Percentiles rank a stretch among this genome's conserved stretches.
Evolutionary conservation across 2,329 filamentous ascomycete genomes (phyloP).

Genomic region (Endoconidiophora polonica): DNA sequence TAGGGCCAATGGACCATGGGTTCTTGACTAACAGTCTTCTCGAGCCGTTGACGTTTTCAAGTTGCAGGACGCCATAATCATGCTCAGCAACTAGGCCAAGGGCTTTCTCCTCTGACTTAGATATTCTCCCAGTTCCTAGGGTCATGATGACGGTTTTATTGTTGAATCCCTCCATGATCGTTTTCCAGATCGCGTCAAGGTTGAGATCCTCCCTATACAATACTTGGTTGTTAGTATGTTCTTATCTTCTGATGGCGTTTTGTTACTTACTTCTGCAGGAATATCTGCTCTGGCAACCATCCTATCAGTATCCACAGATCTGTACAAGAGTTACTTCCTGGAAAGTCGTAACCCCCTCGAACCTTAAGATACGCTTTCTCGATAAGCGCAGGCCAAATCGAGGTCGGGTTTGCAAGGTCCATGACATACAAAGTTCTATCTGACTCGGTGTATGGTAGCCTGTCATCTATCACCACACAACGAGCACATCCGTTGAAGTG

Average conservation of each 20-base stretch:
- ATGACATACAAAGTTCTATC: constrained; percentile 69
- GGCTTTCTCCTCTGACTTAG: constrained; percentile 56
- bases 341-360: constrained; percentile 90
- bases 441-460: constrained; percentile 61
- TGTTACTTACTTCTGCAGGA: constrained; percentile 50
- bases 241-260: neutral
- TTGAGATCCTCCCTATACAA: constrained; percentile 54
- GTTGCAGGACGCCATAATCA: constrained; percentile 78
- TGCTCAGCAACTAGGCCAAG: constrained; percentile 78
- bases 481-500: constrained; percentile 92
- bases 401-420: constrained; percentile 62
- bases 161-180: constrained; percentile 57
- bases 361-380: constrained; percentile 97
- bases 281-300: constrained; percentile 94
- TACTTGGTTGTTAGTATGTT: neutral
- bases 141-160: constrained; percentile 74
- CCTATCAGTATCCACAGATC: constrained; percentile 85
- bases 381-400: constrained; percentile 80
- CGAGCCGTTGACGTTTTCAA: constrained; percentile 45
- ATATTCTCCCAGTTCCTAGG: constrained; percentile 73
- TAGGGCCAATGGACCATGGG: constrained; percentile 66
- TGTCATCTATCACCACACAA: constrained; percentile 75
- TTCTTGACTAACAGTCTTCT: constrained; percentile 77
- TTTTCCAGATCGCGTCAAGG: constrained; percentile 58
- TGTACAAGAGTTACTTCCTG: constrained; percentile 90